Evolutionary conservation across 163 green algal species (phyloP).

Genomic region (Scenedesmus sp.): DNA sequence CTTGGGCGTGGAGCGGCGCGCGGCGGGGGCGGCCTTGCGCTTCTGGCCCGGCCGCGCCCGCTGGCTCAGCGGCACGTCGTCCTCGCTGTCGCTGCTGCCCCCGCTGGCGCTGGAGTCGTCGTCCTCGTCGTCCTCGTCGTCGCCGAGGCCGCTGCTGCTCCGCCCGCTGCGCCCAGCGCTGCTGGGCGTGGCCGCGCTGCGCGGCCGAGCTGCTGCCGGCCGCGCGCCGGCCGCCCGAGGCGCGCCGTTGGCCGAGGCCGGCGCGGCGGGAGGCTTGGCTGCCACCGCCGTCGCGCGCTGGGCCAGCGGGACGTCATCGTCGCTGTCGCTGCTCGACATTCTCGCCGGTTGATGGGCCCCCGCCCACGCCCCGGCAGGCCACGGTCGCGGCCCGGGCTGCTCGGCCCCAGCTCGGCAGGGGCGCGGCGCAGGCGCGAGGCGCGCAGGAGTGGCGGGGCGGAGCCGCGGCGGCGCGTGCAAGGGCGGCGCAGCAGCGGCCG

Average conservation of each 20-base stretch:
- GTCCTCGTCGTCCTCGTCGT: conserved; percentile 16
- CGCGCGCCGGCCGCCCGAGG: conserved; percentile 26
- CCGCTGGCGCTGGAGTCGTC: conserved; percentile 21
- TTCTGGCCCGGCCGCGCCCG: too few relatives aligned
- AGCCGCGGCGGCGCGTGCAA: too few relatives aligned
- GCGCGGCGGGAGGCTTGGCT: conserved; percentile 11
- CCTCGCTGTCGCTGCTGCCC: conserved; percentile 15
- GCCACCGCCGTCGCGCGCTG: background rate
- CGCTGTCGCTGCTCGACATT: conserved; percentile 41
- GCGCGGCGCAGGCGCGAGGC: too few relatives aligned
- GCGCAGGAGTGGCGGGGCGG: too few relatives aligned
- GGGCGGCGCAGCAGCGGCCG: too few relatives aligned
- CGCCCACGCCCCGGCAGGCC: background rate
- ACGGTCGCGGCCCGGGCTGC: too few relatives aligned
- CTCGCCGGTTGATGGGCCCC: too few relatives aligned
- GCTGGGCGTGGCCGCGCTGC: too few relatives aligned
- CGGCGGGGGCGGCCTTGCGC: background rate
- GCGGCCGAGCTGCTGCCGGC: conserved; percentile 24
- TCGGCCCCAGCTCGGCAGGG: too few relatives aligned
- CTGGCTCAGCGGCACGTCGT: conserved; percentile 48
- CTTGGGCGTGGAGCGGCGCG: conserved; percentile 14
- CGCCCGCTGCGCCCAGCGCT: too few relatives aligned
- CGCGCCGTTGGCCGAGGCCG: conserved; percentile 29
- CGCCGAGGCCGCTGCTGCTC: too few relatives aligned
- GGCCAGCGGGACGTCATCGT: conserved; percentile 64